Evolutionary conservation across 768 basidiomycete genomes (phyloP).

Genomic region (Candolleomyces eurysporus): DNA sequence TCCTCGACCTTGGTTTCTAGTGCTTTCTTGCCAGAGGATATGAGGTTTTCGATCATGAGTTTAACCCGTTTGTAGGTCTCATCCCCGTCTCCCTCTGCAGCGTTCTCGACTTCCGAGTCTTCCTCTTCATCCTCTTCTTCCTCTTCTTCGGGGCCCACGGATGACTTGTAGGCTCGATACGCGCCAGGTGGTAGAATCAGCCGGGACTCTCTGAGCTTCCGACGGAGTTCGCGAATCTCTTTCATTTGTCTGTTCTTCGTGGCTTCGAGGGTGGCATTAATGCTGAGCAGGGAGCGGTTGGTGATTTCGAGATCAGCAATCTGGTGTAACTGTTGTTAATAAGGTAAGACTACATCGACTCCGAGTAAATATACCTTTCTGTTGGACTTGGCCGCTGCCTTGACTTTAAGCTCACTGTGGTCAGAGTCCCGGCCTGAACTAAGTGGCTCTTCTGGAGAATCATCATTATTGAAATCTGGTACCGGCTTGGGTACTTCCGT

Average conservation of each 20-base stretch:
- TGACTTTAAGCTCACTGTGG: constrained; percentile 51
- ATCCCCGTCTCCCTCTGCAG: constrained; percentile 43
- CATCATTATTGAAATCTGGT: constrained; percentile 13
- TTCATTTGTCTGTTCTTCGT: constrained; percentile 76
- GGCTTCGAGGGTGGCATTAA: constrained; percentile 81
- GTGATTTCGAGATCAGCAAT: constrained; percentile 93
- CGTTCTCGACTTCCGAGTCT: constrained; percentile 32
- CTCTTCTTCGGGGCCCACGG: constrained; percentile 41
- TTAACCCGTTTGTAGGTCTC: constrained; percentile 63
- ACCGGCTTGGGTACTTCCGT: neutral
- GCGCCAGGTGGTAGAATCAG: constrained; percentile 71
- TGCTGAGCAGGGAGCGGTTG: constrained; percentile 79
- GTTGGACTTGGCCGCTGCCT: constrained; percentile 78
- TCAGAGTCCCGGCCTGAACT: constrained; percentile 24
- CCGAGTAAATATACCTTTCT: constrained; percentile 59
- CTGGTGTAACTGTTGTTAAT: constrained; percentile 34
- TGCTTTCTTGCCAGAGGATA: constrained; percentile 57
- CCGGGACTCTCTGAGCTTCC: constrained; percentile 79
- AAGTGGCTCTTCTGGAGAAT: constrained; percentile 22
- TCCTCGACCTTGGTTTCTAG: constrained; percentile 59
- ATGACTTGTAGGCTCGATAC: constrained; percentile 55
- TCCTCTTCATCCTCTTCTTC: constrained; percentile 51
- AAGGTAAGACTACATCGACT: neutral
- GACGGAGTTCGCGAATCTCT: constrained; percentile 82
- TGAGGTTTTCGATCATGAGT: constrained; percentile 57